Evolutionary conservation across 345 rosid species (phyloP).

Genomic region (Zanthoxylum bungeanum): DNA sequence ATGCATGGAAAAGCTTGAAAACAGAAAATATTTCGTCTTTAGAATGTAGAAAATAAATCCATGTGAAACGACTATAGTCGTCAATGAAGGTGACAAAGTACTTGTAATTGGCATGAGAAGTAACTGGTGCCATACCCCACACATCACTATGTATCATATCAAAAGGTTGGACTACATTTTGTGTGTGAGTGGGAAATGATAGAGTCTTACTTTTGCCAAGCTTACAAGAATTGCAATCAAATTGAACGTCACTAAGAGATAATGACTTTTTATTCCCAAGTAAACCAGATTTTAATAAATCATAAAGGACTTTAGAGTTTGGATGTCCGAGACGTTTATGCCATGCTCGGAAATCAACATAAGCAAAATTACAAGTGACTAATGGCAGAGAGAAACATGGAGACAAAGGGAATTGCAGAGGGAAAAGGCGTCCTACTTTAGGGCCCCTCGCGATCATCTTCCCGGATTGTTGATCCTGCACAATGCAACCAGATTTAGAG

Average conservation of each 20-base stretch:
- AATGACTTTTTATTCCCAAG: background rate
- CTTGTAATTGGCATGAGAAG: background rate
- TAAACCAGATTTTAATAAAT: background rate
- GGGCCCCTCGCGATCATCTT: constrained; percentile 1
- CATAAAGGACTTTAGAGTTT: background rate
- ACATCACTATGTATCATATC: background rate
- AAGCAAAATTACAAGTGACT: background rate
- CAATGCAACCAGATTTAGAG: background rate
- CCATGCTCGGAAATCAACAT: background rate
- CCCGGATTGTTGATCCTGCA: background rate
- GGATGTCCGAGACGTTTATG: background rate
- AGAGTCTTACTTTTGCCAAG: background rate
- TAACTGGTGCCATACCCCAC: background rate
- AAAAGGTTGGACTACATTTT: background rate
- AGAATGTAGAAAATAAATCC: background rate
- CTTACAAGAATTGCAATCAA: background rate
- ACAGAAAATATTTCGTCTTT: background rate
- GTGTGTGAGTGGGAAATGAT: background rate
- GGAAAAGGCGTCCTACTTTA: background rate
- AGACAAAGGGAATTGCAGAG: background rate
- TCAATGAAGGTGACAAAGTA: constrained; percentile 8
- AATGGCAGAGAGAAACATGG: background rate
- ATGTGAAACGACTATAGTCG: no score
- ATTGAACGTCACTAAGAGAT: background rate
- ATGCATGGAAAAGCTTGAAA: background rate